phyloP scores from a whole-genome alignment of 2,329 filamentous ascomycete genomes.

The Harringtonia lauricola region DNA sequence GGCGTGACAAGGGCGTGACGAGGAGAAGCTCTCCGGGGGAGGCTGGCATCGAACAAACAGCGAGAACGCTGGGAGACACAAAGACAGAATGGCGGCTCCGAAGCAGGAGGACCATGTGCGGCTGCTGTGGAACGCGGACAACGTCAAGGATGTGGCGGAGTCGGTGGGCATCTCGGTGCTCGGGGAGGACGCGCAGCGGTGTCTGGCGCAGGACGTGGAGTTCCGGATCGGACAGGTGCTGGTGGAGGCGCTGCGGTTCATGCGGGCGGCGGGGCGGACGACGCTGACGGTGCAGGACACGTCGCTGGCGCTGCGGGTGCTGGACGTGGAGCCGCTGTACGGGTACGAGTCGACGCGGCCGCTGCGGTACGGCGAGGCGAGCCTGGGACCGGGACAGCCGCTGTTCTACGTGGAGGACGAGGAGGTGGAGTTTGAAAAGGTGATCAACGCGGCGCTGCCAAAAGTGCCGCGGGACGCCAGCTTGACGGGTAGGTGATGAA shows the following conservation, averaged over 20 bases:
- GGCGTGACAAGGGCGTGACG: no score
- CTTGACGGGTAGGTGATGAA: constrained; percentile 59
- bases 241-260: constrained; percentile 88
- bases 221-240: constrained; percentile 90
- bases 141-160: constrained; percentile 90
- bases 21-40: no score
- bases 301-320: constrained; percentile 68
- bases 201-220: constrained; percentile 87
- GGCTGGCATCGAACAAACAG: no score
- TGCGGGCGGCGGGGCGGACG: constrained; percentile 83
- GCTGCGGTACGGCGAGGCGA: constrained; percentile 85
- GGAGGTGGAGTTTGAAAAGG: constrained; percentile 96
- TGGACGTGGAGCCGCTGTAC: constrained; percentile 92
- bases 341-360: constrained; percentile 90
- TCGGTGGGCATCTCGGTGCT: constrained; percentile 80
- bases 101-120: constrained; percentile 6
- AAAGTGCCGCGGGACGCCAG: constrained; percentile 89
- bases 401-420: constrained; percentile 97
- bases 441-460: constrained; percentile 91
- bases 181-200: constrained; percentile 75
- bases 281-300: constrained; percentile 83
- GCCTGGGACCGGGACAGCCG: constrained; percentile 83
- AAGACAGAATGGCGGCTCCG: not conserved
- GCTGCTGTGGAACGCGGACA: constrained; percentile 89
- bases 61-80: no score